Evolutionary conservation across 441 rosid genomes (phyloP), one percentile per base, ranked within the genome.

Genomic region (Macaranga tanarius): DNA sequence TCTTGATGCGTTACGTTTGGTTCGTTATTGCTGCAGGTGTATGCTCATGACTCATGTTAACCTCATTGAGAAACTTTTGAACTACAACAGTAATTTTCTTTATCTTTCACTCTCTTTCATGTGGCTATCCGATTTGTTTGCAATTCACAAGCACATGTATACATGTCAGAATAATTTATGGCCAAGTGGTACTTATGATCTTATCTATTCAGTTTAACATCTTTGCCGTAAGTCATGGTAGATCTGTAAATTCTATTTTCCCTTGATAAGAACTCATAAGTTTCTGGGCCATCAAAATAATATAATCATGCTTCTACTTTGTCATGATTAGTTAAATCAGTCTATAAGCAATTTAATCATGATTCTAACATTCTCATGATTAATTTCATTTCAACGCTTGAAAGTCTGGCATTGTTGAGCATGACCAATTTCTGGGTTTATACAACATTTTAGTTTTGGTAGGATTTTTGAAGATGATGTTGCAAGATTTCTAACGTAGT

Each of bases 1-100:
- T 42, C 95, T 92, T 70, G 98, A 93, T 87, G 93, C 95, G 2
- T 75, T 94, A 65, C 87, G 88, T 26, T 76, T 94, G 80, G 96
- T 92, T 31, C 89, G 95, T 12, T 94, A 94, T 84, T 94, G 98
- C 68, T 94, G 98, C 69, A 88, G 98, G 80, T 73, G 98, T 75
- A 94, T 92, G 98, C 95, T 94, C 16, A 94, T 94, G 97, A 93
- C 98, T 71, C 98, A 93, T 75, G 98, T 93, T 45, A 97, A 93
- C 79, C 92, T 93, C 72, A 94, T 94, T 62, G 98, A 94, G 82
- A 94, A 94, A 88, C 98, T 92, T 79, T 87, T 94, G 72, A 92
- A 90, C 82, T 94, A 92, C 83, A 94, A 92, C 65, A 89, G 98
- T 94, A 89, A 79, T 54, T 76, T 44, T 22, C 56, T 58, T 61